These are phyloP conservation scores for Loxodes magnus DNA, from an alignment of 73 alveolate species.

Conservation along the genomic window DNA sequence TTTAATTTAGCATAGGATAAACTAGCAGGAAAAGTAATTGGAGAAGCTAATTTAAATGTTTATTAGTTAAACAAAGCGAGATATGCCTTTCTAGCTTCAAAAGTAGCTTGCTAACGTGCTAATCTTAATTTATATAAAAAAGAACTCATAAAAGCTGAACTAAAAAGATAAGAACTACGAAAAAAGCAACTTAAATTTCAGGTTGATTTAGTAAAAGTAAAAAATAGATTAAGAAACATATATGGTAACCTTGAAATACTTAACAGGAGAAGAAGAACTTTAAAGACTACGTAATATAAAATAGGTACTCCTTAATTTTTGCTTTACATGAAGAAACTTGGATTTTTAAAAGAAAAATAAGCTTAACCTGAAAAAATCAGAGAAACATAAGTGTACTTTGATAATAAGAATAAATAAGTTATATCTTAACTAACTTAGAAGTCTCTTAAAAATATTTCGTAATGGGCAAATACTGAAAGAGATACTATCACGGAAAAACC, in stretches of 20 bases:
- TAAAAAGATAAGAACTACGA: neutral
- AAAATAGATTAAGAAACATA: neutral
- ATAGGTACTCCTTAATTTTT: neutral
- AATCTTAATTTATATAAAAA: neutral
- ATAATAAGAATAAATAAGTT: too few species aligned
- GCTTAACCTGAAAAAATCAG: too few species aligned
- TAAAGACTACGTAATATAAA: neutral
- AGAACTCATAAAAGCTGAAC: neutral
- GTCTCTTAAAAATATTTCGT: too few species aligned
- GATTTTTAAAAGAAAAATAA: too few species aligned
- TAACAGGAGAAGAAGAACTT: neutral
- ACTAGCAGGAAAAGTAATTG: neutral
- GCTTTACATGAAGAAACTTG: neutral
- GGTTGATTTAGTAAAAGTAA: neutral
- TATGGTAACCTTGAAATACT: neutral
- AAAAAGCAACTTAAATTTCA: neutral
- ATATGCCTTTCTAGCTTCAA: neutral
- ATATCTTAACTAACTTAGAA: too few species aligned
- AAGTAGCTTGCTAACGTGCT: neutral
- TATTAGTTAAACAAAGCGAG: neutral
- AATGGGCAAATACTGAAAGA: too few species aligned
- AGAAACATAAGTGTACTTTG: too few species aligned
- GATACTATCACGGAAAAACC: too few species aligned
- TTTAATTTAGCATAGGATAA: neutral
- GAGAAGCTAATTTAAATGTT: neutral